phyloP scores from a whole-genome alignment of 495 filamentous ascomycete genomes.

The Penicillium paxilli region DNA sequence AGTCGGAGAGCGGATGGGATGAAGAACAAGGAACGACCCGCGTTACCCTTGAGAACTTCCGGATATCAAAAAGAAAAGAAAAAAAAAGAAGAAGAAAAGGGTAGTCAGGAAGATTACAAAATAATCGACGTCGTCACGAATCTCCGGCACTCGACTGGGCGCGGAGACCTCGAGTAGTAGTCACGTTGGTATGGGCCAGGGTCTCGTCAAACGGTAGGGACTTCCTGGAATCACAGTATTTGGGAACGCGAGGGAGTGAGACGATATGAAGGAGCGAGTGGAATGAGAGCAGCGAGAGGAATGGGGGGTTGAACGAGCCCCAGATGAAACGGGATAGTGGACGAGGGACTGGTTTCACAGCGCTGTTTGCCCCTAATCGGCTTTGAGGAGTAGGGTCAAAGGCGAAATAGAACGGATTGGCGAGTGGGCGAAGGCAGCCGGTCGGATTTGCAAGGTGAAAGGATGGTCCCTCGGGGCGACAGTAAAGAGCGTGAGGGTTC shows the following conservation, averaged over 20 bases:
- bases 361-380: constrained; percentile 5
- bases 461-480: constrained; percentile 1
- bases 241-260: neutral
- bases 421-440: constrained; percentile 7
- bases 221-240: neutral
- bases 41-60: constrained; percentile 39
- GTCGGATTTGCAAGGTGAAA: constrained; percentile 2
- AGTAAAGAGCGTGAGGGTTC: neutral
- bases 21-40: constrained; percentile 47
- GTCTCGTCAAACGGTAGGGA: neutral
- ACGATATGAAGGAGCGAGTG: neutral
- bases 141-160: neutral
- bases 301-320: constrained; percentile 3
- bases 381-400: constrained; percentile 10
- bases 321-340: neutral
- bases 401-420: neutral
- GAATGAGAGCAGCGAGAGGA: constrained; percentile 2
- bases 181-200: neutral
- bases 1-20: constrained; percentile 18
- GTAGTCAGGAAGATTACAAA: neutral
- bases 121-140: constrained; percentile 7
- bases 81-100: neutral
- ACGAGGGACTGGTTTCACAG: constrained; percentile 4
- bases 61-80: neutral
- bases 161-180: neutral